Evolutionary conservation across 371 early-diverging fungal genomes (phyloP).

Genomic region (Mucor sp.): DNA sequence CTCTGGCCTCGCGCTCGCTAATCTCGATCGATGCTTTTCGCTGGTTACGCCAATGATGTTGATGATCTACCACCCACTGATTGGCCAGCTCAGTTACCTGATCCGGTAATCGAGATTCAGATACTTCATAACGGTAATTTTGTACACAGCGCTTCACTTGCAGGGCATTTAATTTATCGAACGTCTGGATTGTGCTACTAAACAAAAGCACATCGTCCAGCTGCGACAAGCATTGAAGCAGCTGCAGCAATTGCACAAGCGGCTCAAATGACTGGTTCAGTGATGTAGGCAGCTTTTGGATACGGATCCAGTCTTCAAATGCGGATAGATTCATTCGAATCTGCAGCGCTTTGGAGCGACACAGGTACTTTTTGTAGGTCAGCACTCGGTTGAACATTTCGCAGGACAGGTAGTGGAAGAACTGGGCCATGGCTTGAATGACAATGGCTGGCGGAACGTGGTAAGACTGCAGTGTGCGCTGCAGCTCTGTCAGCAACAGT

Average conservation of each 20-base stretch:
- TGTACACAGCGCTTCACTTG: conserved; percentile 73
- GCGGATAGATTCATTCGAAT: conserved; percentile 81
- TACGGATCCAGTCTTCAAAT: conserved; percentile 82
- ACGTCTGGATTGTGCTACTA: conserved; percentile 65
- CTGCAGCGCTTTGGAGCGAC: conserved; percentile 82
- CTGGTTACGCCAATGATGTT: conserved; percentile 21
- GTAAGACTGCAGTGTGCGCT: conserved; percentile 52
- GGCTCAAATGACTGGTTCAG: conserved; percentile 54
- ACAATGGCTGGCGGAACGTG: conserved; percentile 59
- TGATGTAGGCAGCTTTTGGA: conserved; percentile 41
- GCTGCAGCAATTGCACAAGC: conserved; percentile 73
- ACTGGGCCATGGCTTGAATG: conserved; percentile 62
- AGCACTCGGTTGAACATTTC: conserved; percentile 84
- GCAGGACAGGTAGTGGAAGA: conserved; percentile 69
- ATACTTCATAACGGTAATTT: conserved; percentile 85
- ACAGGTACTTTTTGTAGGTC: conserved; percentile 67
- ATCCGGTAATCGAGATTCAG: conserved; percentile 65
- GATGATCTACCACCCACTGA: conserved; percentile 52
- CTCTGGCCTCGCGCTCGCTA: neutral
- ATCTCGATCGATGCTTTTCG: neutral
- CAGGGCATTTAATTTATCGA: conserved; percentile 61
- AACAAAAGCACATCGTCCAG: conserved; percentile 65
- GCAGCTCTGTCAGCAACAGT: conserved; percentile 52
- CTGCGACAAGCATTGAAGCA: conserved; percentile 79
- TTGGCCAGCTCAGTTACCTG: conserved; percentile 67